Evolutionary conservation across 176 grass and related monocot genomes (phyloP), one percentile per base, ranked within the genome.

Genomic region (Zea mays): DNA sequence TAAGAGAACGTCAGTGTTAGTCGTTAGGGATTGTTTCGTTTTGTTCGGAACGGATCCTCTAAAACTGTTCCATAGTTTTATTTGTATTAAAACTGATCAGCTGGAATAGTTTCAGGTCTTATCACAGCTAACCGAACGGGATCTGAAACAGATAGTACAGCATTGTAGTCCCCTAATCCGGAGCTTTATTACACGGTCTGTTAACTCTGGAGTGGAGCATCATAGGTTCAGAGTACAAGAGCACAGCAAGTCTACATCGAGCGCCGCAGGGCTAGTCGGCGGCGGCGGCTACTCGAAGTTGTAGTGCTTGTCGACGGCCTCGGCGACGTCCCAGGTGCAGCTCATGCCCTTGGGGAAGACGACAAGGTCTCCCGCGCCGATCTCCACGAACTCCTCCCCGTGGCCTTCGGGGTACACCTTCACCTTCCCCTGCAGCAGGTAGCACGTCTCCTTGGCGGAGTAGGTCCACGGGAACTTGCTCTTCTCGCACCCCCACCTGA

Each of bases 401-500:
- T 93, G 84, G 5, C 91, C 95, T 1, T 98, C 91, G 2, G 95
- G 95, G 86, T 90, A 98, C 33, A 98, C 95, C 81, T 94, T 98
- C 73, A 94, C 95, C 86, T 98, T 98, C 67, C 95, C 95, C 84
- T 98, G 77, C 56, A 98, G 87, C 59, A 98, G 85, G 84, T 88
- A 98, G 87, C 92, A 98, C 27, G 89, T 98, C 81, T 98, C 96
- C 86, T 98, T 98, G 67, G 92, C 87, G 3, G 85, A 86, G 85
- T 92, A 98, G 5, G 89, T 94, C 91, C 89, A 94, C 9, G 91
- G 91, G 76, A 98, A 98, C 73, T 94, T 94, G 83, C 95, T 94
- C 52, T 76, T 67, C 34, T 90, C 80, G 65, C 91, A 98, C 48
- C 95, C 91, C 95, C 95, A 98, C 89, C 91, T 98, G 54, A 55